Evolutionary conservation across 768 basidiomycete genomes (phyloP), one percentile per base, ranked within the genome.

Genomic region (Dioszegia aurantiaca): DNA sequence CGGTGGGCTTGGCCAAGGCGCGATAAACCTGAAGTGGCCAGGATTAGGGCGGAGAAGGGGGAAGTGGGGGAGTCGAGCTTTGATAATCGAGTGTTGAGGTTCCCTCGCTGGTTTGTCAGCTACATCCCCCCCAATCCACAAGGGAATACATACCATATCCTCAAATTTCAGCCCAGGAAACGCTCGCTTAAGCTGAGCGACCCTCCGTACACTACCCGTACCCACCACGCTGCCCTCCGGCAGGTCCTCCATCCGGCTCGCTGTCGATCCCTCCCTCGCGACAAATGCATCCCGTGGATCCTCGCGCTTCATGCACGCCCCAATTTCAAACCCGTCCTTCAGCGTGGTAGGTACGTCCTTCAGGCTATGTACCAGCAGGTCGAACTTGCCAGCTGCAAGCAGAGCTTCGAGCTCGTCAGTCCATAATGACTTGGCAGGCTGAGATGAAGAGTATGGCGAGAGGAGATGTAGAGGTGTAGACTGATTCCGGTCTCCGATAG

Each of bases 341-440:
- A 99, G 80, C 5, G 80, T 80, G 1, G 94, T 98, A 3, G 94
- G 94, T 30, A 97, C 84, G 74, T 98, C 95, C 77, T 99, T 99
- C 67, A 90, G 80, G 33, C 83, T 85, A 78, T 99, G 94, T 19
- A 98, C 85, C 67, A 99, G 84, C 82, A 97, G 85, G 74, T 99
- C 95, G 47, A 93, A 87, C 12, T 81, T 79, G 28, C 82, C 78
- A 42, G 85, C 81, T 55, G 84, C 81, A 60, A 99, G 79, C 42
- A 85, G 86, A 19, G 88, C 87, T 74, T 99, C 95, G 54, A 99
- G 85, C 67, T 97, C 94, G 67, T 90, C 89, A 36, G 95, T 99
- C 95, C 95, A 99, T 27, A 97, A 77, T 0, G 88, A 77, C 68
- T 78, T 75, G 21, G 67, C 69, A 8, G 65, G 65, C 37, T 67